Conservation (phyloP, 2,329 filamentous ascomycete genomes). For the Nemania sp. region DNA sequence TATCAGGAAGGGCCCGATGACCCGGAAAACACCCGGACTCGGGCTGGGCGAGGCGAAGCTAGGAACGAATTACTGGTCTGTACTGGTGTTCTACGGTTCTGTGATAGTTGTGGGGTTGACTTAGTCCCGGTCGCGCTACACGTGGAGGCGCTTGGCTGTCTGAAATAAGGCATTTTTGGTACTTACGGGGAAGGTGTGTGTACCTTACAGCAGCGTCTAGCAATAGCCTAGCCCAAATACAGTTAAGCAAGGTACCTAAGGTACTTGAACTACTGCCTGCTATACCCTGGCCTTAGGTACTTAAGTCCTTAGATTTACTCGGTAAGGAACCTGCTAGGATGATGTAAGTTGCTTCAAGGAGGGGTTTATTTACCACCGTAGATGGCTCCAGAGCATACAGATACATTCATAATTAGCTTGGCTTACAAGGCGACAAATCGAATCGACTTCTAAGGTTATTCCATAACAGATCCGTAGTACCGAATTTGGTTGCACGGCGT, state of each 20-base stretch:
- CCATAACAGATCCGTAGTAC: too few relatives aligned
- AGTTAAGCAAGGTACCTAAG: too few relatives aligned
- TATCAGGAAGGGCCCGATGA: neutral
- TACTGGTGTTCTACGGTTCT: neutral
- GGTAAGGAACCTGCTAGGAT: too few relatives aligned
- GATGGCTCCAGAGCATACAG: too few relatives aligned
- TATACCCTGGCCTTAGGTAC: neutral
- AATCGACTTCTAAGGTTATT: too few relatives aligned
- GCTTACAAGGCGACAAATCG: too few relatives aligned
- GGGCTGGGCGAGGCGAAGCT: neutral
- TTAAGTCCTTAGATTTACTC: too few relatives aligned
- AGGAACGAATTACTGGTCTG: neutral
- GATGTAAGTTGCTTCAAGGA: too few relatives aligned
- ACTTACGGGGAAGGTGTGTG: neutral
- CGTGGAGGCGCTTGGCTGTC: neutral
- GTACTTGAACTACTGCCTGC: too few relatives aligned
- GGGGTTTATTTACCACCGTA: too few relatives aligned
- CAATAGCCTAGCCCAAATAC: too few relatives aligned
- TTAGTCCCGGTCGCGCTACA: neutral
- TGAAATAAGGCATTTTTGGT: neutral
- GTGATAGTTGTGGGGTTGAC: neutral
- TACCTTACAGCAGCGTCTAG: neutral
- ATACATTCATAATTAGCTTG: too few relatives aligned
- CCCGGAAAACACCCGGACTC: neutral
- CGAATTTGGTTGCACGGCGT: neutral